These are phyloP conservation scores for Centaurea solstitialis DNA, from an alignment of 129 eudicot species.

Conservation along the genomic window DNA sequence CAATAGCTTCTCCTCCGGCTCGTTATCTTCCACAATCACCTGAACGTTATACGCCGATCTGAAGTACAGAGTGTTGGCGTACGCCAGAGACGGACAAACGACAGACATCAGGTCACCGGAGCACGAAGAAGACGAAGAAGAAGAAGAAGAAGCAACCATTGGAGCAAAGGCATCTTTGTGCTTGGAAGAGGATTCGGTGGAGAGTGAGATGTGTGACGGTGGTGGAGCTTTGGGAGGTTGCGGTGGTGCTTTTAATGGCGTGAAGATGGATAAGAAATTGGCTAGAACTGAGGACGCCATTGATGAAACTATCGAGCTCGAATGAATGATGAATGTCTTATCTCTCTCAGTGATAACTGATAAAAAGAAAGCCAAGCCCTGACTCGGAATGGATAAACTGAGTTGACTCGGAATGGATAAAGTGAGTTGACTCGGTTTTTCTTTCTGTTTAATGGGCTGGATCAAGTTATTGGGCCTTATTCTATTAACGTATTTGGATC, in stretches of 20 bases:
- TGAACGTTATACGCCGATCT: constrained; percentile 72
- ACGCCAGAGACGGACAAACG: constrained; percentile 73
- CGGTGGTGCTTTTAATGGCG: constrained; percentile 55
- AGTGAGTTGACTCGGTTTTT: constrained; percentile 35
- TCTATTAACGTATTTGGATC: not conserved
- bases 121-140: constrained; percentile 16
- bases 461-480: not conserved
- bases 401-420: constrained; percentile 41
- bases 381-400: constrained; percentile 31
- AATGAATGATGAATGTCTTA: not conserved
- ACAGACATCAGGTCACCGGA: constrained; percentile 64
- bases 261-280: constrained; percentile 65
- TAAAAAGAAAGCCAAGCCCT: not conserved
- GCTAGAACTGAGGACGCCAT: constrained; percentile 65
- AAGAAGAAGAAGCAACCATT: constrained; percentile 26
- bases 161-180: constrained; percentile 38
- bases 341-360: constrained; percentile 6
- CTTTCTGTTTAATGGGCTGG: constrained; percentile 5
- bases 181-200: constrained; percentile 26
- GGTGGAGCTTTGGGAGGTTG: constrained; percentile 43
- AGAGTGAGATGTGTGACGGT: constrained; percentile 36
- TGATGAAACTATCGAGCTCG: not conserved
- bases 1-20: constrained; percentile 74
- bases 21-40: constrained; percentile 80
- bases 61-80: constrained; percentile 69